Percentiles rank a stretch among this genome's conserved stretches.
phyloP scores from a whole-genome alignment of 805 yeast genomes.

The Tetrapisispora pingtungensis region DNA sequence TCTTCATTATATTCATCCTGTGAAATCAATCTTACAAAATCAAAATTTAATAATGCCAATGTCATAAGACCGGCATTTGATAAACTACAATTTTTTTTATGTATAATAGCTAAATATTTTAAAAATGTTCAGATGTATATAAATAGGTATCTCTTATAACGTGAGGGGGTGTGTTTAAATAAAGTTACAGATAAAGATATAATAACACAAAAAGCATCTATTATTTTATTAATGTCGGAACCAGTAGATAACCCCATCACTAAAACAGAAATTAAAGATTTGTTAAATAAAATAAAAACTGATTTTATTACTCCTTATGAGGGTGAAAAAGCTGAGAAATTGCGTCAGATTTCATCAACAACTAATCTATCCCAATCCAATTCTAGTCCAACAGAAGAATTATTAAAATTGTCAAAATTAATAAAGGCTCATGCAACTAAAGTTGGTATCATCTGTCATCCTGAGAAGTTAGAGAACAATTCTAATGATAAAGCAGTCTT shows the following conservation, averaged over 20 bases:
- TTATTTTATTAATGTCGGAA: constrained; percentile 4
- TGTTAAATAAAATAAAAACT: constrained; percentile 13
- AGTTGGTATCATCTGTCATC: constrained; percentile 31
- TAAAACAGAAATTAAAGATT: constrained; percentile 43
- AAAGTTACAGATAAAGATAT: not conserved
- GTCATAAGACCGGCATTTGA: no score
- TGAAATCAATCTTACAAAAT: no score
- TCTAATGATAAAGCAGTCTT: constrained; percentile 15
- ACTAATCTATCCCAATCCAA: constrained; percentile 10
- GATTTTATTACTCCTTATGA: constrained; percentile 19
- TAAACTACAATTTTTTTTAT: no score
- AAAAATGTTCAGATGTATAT: no score
- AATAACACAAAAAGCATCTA: not conserved
- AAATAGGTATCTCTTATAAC: no score
- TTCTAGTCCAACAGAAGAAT: constrained; percentile 34
- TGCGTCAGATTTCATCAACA: constrained; percentile 16
- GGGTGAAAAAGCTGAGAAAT: constrained; percentile 7
- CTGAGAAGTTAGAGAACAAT: constrained; percentile 12
- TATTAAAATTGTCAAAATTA: constrained; percentile 47
- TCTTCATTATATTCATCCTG: no score
- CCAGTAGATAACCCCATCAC: not conserved
- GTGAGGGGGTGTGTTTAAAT: no score
- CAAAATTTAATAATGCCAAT: no score
- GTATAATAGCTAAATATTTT: no score
- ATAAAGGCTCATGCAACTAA: constrained; percentile 71